Percentiles rank a stretch among this genome's conserved stretches.
Evolutionary conservation across 1,139 yeast genomes (phyloP).

Genomic region (Candida gigantensis): DNA sequence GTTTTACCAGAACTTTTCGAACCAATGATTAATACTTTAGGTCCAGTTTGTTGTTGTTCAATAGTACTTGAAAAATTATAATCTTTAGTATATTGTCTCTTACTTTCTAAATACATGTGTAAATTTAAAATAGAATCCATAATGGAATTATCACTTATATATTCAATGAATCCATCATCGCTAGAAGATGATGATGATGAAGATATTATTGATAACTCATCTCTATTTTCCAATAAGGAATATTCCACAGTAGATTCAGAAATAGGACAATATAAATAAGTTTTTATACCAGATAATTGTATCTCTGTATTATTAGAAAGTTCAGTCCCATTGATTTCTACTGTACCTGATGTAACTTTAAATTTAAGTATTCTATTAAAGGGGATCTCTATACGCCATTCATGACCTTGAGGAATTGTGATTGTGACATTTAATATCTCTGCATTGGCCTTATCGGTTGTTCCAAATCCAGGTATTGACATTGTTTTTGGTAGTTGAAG

Average conservation of each 20-base stretch:
- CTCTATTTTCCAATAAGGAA: constrained; percentile 48
- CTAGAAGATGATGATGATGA: constrained; percentile 33
- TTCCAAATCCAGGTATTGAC: constrained; percentile 29
- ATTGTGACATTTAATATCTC: constrained; percentile 14
- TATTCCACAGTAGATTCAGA: constrained; percentile 49
- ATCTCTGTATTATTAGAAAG: constrained; percentile 71
- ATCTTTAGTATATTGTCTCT: constrained; percentile 44
- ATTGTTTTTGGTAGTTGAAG: constrained; percentile 8
- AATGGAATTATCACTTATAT: constrained; percentile 68
- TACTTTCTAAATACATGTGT: constrained; percentile 73
- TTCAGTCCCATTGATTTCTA: constrained; percentile 93
- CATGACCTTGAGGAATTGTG: constrained; percentile 50
- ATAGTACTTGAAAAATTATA: constrained; percentile 20
- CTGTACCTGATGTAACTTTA: constrained; percentile 66
- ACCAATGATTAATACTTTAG: constrained; percentile 76
- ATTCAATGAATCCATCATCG: constrained; percentile 49
- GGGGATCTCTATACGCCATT: constrained; percentile 85
- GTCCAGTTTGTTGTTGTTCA: constrained; percentile 40
- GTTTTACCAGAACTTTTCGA: constrained; percentile 77
- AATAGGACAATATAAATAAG: constrained; percentile 60
- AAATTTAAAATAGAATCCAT: constrained; percentile 66
- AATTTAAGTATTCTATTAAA: constrained; percentile 57
- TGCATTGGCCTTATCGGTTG: constrained; percentile 2
- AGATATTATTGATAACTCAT: constrained; percentile 27
- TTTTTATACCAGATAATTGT: constrained; percentile 57